Base-by-base conservation (phyloP, 2,329 filamentous ascomycete genomes). In the Waltergamsia citrina region DNA sequence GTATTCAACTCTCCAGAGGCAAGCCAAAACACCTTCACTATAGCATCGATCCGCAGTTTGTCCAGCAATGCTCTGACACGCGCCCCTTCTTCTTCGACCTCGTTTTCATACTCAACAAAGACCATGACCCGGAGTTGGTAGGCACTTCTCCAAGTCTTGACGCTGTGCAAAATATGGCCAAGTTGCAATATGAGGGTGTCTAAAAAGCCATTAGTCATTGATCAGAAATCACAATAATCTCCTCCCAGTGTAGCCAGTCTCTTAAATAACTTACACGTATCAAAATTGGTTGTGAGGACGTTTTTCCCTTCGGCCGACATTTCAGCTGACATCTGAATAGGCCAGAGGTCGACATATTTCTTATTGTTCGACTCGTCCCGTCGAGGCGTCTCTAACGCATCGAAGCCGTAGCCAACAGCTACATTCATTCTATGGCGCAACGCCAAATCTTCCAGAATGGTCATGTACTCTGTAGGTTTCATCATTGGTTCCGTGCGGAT, bases 271-370 rank as follows among this genome's bases (percentile, higher is more conserved):
- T 57, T 75, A 69, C 87, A 93, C 1, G 86, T 94, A 53, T 94
- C 86, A 52, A 94, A 93, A 44, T 94, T 94, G 1, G 84, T 92
- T 1, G 86, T 93, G 35, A 90, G 56, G 6, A 92, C 67, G 41
- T 69, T 78, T 49, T 76, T 73, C 2, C 69, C 70, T 42, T 81
- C 77, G 2, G 80, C 66, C 1, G 76, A 73, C 22, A 92, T 73
- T 46, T 90, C 84, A 2, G 85, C 85, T 6, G 85, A 90, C 85
- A 94, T 94, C 44, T 94, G 87, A 34, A 94, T 92, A 0, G 86
- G 86, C 86, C 86, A 94, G 5, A 94, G 61, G 48, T 94, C 86
- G 40, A 94, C 85, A 48, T 81, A 90, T 47, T 78, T 84, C 50
- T 90, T 90, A 4, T 62, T 64, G 34, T 79, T 74, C 14, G 53